A percentile compares a stretch with the other conserved stretches of the same genome.
These are phyloP conservation scores for Claviceps sp. DNA, from an alignment of 2,329 filamentous ascomycete species.

Conservation along the genomic window DNA sequence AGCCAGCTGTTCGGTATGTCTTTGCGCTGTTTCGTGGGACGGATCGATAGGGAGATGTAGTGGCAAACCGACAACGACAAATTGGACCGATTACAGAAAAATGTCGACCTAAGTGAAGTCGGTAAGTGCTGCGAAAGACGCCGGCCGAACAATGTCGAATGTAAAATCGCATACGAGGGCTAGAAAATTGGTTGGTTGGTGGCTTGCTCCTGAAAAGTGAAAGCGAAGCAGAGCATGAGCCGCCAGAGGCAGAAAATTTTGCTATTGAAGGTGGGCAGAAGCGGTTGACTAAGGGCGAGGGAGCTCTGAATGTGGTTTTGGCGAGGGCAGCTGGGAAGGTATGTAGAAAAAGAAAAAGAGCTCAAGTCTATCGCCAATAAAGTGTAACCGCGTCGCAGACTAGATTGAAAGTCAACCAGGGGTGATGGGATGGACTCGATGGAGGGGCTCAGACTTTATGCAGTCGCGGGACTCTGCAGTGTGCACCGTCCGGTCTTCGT, in stretches of 20 bases:
- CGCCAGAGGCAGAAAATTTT: not conserved
- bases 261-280: not conserved
- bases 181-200: not conserved
- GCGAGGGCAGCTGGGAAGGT: not conserved
- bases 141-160: not conserved
- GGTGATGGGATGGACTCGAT: constrained; percentile 6
- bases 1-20: not conserved
- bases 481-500: not conserved
- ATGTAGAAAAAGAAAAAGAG: not conserved
- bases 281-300: not conserved
- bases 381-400: not conserved
- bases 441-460: constrained; percentile 8
- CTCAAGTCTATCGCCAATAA: not conserved
- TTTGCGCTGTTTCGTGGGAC: not conserved
- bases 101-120: not conserved
- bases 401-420: not conserved
- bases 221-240: not conserved
- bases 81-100: not conserved
- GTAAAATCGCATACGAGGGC: not conserved
- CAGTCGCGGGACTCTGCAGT: not conserved
- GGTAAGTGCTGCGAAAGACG: not conserved
- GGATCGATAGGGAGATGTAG: not conserved
- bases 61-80: not conserved
- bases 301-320: not conserved
- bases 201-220: not conserved